A percentile compares a stretch with the other conserved stretches of the same genome.
Evolutionary conservation across 2,329 filamentous ascomycete species (phyloP).

Genomic region (Cadophora luteo-olivacea): DNA sequence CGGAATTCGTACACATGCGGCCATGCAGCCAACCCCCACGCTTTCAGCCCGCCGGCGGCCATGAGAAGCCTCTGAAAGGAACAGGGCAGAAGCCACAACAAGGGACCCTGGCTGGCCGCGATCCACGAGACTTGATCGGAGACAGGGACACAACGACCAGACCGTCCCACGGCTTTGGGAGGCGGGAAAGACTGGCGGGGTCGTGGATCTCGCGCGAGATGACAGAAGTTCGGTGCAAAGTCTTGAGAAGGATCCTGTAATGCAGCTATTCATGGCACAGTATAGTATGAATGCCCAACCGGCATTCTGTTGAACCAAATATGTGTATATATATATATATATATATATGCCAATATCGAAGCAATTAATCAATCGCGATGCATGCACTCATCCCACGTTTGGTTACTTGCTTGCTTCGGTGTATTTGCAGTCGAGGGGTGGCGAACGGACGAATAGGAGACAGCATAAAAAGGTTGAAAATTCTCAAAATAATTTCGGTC

Average conservation of each 20-base stretch:
- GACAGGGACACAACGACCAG: constrained; percentile 2
- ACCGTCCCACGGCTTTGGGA: constrained; percentile 10
- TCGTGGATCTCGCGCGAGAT: neutral
- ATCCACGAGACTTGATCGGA: constrained; percentile 10
- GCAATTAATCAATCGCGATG: constrained; percentile 3
- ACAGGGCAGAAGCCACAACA: constrained; percentile 1
- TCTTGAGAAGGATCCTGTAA: no score
- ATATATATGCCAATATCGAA: neutral
- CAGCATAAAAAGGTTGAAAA: constrained; percentile 2
- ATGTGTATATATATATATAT: no score
- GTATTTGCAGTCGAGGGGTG: neutral
- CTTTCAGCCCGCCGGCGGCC: constrained; percentile 7
- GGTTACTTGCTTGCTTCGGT: constrained; percentile 2
- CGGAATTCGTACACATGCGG: neutral
- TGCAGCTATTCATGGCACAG: neutral
- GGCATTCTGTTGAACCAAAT: neutral
- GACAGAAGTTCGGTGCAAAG: neutral
- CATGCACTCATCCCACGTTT: neutral
- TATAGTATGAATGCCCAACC: neutral
- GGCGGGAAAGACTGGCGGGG: constrained; percentile 8
- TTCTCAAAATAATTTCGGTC: neutral
- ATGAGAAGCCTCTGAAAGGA: neutral
- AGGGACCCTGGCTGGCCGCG: neutral
- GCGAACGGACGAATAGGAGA: neutral
- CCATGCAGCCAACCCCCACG: constrained; percentile 11